Evolutionary conservation across 495 filamentous ascomycete genomes (phyloP), one percentile per base, ranked within the genome.

Genomic region (Aspergillus saccharolyticus): DNA sequence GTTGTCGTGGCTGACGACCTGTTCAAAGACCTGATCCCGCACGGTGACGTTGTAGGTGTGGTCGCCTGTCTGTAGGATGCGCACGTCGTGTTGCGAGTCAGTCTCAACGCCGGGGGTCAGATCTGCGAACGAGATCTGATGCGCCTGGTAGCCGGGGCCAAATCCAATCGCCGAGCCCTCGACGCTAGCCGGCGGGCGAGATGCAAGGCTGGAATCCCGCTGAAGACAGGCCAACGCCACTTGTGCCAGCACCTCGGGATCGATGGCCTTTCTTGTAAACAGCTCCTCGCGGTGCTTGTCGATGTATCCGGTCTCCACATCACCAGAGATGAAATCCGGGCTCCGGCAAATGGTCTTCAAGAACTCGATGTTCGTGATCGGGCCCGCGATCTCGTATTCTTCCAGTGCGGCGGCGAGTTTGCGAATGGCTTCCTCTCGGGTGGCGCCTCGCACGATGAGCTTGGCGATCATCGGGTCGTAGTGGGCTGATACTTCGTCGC

Each of bases 381-480:
- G 83, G 1, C 94, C 94, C 1, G 91, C 95, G 9, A 99, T 82
- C 71, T 98, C 90, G 66, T 97, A 98, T 52, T 91, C 82, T 56
- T 89, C 88, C 22, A 97, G 71, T 2, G 93, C 93, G n/a, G 82
- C 72, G 39, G 84, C 83, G 25, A 97, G 76, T 65, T 90, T 96
- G 58, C 88, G 84, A 54, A 97, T 84, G 17, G 94, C 90, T 18
- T 87, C 87, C 68, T 89, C 82, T 25, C 94, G 82, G 54, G 86
- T 85, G 44, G 78, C 79, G 17, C 89, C 95, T 22, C 85, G 80
- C n/a, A 97, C 91, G 59, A 99, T 97, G 54, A 99, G 79, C 70
- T 99, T 99, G 44, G 95, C 88, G 59, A 99, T 97, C 94, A 99
- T 97, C 5, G 94, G 93, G 62, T 99, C 94, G 71, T 97, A 99